Base-by-base conservation (phyloP, 2,329 filamentous ascomycete species). In the Aspergillus sergii region DNA sequence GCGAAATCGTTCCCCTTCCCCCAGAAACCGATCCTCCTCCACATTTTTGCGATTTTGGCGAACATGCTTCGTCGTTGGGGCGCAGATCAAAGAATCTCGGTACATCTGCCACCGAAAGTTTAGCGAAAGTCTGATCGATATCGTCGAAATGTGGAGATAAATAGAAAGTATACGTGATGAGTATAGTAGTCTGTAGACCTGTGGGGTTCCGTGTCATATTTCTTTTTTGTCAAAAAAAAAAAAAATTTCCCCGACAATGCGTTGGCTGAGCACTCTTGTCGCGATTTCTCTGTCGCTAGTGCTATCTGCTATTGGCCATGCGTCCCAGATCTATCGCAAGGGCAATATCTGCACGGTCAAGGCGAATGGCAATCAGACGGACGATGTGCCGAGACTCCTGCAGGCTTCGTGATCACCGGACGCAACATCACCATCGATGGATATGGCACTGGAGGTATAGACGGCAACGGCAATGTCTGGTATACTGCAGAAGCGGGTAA, bases 401-500 rank as follows among this genome's bases (percentile, higher is more conserved):
- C 84, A 0, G 81, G 82, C 19, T 85, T 87, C 63, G 67, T 86
- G 21, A 74, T 87, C 51, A 81, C 79, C 0, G 84, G 84, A 9
- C 75, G 81, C 23, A 71, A 79, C 21, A 86, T 87, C 62, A 75
- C 71, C 19, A 86, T 87, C 66, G 74, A 85, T 66, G 84, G 85
- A 12, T 77, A 83, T 61, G 78, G 78, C 0, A 85, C 81, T 0
- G 84, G 84, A n/a, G 82, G 83, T 2, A 85, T 87, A 56, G 71
- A 85, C 60, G 84, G 84, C 7, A 85, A 85, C 64, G 84, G 85
- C 3, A 81, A 87, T 64, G 69, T 77, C 1, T 87, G 85, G 85
- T 87, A 87, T 64, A 80, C 75, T 21, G 81, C 74, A 10, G 84
- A 86, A 70, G 67, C 77, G 30, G 80, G 76, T 16, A 66, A 72